phyloP scores from a whole-genome alignment of 768 basidiomycete genomes.

The Dentipellis fragilis region DNA sequence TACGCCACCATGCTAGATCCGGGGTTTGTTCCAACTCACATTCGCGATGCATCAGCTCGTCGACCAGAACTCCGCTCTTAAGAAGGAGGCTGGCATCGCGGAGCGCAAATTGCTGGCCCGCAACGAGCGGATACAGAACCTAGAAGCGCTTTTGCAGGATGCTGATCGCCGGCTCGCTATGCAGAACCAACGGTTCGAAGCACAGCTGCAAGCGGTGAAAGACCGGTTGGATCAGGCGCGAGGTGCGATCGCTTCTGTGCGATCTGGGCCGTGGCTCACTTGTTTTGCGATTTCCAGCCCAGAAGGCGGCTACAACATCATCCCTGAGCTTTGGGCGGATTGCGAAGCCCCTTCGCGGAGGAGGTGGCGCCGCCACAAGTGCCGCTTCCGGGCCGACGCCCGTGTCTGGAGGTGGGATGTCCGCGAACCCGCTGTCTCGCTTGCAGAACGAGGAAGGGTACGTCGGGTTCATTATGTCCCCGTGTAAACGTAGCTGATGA shows the following conservation, averaged over 20 bases:
- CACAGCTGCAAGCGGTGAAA: slow-evolving; percentile 83
- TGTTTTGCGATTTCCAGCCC: slow-evolving; percentile 36
- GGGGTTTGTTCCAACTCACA: neutral
- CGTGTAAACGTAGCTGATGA: neutral
- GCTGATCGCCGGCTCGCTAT: slow-evolving; percentile 87
- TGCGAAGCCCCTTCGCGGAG: slow-evolving; percentile 92
- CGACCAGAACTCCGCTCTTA: slow-evolving; percentile 93
- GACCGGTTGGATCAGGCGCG: slow-evolving; percentile 88
- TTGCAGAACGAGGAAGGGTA: slow-evolving; percentile 74
- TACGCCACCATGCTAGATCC: slow-evolving; percentile 20
- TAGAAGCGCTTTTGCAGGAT: slow-evolving; percentile 87
- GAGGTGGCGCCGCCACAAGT: slow-evolving; percentile 55
- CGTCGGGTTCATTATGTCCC: slow-evolving; percentile 8
- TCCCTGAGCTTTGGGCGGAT: slow-evolving; percentile 86
- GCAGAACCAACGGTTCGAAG: slow-evolving; percentile 94
- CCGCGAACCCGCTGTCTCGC: slow-evolving; percentile 56
- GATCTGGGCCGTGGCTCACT: slow-evolving; percentile 3
- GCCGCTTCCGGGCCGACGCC: slow-evolving; percentile 30
- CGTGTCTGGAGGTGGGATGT: slow-evolving; percentile 32
- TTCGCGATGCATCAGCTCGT: slow-evolving; percentile 56
- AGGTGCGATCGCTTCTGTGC: slow-evolving; percentile 39
- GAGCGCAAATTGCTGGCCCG: slow-evolving; percentile 94
- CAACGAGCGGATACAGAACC: slow-evolving; percentile 95
- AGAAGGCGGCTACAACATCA: slow-evolving; percentile 64
- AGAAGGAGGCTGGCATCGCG: slow-evolving; percentile 95